These are phyloP conservation scores for Ceratocystis papillata DNA, from an alignment of 2,329 filamentous ascomycete genomes.

Conservation along the genomic window DNA sequence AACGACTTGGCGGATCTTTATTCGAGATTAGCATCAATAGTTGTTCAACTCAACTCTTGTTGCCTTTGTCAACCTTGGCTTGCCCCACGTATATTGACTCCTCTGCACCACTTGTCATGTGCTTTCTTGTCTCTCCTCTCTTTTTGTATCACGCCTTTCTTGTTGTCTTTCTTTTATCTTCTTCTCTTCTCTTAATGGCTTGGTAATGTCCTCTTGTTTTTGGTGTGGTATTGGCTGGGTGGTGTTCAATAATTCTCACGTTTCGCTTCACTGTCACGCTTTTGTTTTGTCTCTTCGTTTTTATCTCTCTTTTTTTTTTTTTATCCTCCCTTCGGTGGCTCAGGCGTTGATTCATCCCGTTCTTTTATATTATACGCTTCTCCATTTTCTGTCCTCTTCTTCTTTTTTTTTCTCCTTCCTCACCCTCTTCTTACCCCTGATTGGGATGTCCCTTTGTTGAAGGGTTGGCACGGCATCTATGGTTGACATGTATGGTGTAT, in stretches of 20 bases:
- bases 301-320: slow-evolving; percentile 14
- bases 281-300: slow-evolving; percentile 14
- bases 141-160: slow-evolving; percentile 38
- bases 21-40: neutral
- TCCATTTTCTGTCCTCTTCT: slow-evolving; percentile 15
- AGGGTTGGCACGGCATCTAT: neutral
- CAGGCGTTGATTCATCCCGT: slow-evolving; percentile 25
- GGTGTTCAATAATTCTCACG: slow-evolving; percentile 15
- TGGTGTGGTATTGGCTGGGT: slow-evolving; percentile 6
- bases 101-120: slow-evolving; percentile 23
- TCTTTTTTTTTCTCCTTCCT: neutral
- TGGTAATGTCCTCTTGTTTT: slow-evolving; percentile 19
- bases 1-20: neutral
- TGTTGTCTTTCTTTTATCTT: neutral
- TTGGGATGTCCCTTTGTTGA: neutral
- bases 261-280: slow-evolving; percentile 15
- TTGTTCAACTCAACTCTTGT: neutral
- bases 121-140: slow-evolving; percentile 29
- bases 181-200: slow-evolving; percentile 16
- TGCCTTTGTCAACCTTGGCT: neutral
- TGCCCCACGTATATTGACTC: slow-evolving; percentile 7
- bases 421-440: neutral
- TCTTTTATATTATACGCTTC: slow-evolving; percentile 25
- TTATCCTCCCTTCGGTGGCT: slow-evolving; percentile 17
- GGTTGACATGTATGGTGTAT: neutral